Conservation (phyloP, 257 asterid genomes). For the Oldenlandia corymbosa region DNA sequence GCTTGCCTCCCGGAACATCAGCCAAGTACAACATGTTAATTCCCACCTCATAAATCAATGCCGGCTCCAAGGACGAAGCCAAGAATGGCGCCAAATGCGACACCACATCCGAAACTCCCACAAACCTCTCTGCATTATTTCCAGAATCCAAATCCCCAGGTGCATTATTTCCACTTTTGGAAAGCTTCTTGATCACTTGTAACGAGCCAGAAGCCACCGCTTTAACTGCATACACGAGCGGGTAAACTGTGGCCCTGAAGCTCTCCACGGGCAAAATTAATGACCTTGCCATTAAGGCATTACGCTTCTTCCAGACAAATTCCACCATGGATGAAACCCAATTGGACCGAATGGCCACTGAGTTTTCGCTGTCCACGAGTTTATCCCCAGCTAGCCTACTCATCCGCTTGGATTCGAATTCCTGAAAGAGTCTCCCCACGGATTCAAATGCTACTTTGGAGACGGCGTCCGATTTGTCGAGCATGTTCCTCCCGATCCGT, state of each 20-base stretch:
- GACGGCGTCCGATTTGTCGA: conserved; percentile 71
- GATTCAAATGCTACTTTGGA: conserved; percentile 80
- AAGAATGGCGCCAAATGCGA: conserved; percentile 84
- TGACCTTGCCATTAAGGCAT: conserved; percentile 61
- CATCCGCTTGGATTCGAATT: conserved; percentile 83
- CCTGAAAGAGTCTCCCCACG: conserved; percentile 74
- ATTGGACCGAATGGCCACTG: conserved; percentile 74
- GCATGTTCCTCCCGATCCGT: conserved; percentile 68
- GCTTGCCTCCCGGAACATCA: conserved; percentile 91
- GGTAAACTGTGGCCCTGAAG: conserved; percentile 64
- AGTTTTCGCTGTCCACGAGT: conserved; percentile 79
- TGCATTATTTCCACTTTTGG: conserved; percentile 32
- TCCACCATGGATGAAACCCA: conserved; percentile 82
- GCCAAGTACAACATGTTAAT: conserved; percentile 88
- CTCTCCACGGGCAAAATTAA: conserved; percentile 74
- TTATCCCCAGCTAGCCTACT: conserved; percentile 90
- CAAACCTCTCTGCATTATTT: conserved; percentile 62
- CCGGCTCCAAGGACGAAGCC: conserved; percentile 82
- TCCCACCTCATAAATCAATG: conserved; percentile 83
- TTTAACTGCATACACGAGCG: conserved; percentile 74
- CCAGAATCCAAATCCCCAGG: conserved; percentile 27
- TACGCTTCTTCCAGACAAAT: conserved; percentile 69
- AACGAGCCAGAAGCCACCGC: conserved; percentile 77
- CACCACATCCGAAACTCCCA: conserved; percentile 82
- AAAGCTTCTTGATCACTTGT: conserved; percentile 64